These are phyloP conservation scores for Buxus sempervirens DNA, from an alignment of 164 flowering plant genomes.

Conservation along the genomic window DNA sequence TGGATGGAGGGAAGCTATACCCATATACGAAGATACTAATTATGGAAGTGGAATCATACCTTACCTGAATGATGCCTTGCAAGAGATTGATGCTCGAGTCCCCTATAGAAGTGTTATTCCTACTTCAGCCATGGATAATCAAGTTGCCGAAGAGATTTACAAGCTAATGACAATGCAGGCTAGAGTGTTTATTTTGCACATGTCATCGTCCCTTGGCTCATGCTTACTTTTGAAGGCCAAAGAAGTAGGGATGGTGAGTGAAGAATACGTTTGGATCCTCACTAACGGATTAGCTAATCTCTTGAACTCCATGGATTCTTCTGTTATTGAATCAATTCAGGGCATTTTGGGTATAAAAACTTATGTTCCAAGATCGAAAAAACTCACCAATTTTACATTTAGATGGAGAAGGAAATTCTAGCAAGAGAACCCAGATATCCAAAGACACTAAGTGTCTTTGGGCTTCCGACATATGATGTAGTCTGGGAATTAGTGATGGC, in stretches of 20 bases:
- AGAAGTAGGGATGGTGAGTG: neutral
- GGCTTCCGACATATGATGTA: neutral
- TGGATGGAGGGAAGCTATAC: neutral
- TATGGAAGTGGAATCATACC: neutral
- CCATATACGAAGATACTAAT: neutral
- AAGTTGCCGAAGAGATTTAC: neutral
- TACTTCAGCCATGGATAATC: neutral
- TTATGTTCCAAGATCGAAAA: neutral
- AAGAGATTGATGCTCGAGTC: neutral
- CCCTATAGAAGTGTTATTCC: neutral
- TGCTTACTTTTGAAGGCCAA: neutral
- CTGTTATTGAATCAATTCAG: neutral
- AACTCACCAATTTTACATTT: neutral
- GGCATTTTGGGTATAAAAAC: neutral
- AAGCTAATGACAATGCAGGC: neutral
- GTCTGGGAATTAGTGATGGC: neutral
- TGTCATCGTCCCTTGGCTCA: neutral
- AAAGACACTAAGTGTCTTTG: neutral
- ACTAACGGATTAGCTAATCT: neutral
- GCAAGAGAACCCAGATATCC: neutral
- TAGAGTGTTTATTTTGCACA: neutral
- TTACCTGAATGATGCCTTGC: neutral
- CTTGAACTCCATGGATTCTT: neutral
- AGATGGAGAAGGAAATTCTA: neutral
- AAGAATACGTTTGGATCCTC: neutral